Conservation (phyloP, 176 grass and related monocot genomes). For the Zea luxurians region DNA sequence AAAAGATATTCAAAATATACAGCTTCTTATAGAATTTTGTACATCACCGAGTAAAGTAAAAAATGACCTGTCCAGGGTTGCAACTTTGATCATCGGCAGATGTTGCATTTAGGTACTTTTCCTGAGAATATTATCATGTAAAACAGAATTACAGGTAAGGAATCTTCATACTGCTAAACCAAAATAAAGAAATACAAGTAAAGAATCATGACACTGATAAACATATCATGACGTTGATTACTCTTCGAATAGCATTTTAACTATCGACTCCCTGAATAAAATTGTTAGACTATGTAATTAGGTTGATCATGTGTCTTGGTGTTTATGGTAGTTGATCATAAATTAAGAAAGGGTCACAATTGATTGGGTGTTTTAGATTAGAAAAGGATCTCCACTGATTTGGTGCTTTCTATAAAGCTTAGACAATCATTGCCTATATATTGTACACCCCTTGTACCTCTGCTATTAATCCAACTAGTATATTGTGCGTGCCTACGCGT, state of each 20-base stretch:
- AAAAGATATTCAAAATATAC: constrained; percentile 32
- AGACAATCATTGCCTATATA: no score
- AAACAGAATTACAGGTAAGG: not conserved
- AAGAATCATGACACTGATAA: constrained; percentile 5
- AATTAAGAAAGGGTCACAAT: no score
- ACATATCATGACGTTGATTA: not conserved
- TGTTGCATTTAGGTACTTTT: constrained; percentile 50
- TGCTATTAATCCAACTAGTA: no score
- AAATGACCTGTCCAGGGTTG: constrained; percentile 68
- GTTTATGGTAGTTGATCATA: no score
- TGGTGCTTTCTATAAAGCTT: no score
- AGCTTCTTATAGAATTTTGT: constrained; percentile 28
- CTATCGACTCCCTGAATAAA: constrained; percentile 8
- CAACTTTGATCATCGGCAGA: constrained; percentile 56
- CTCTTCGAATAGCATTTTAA: constrained; percentile 16
- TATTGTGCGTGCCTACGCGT: no score
- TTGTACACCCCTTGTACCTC: no score
- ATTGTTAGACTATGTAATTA: no score
- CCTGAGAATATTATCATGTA: constrained; percentile 49
- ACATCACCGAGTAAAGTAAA: constrained; percentile 19
- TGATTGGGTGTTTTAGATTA: no score
- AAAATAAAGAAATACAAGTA: constrained; percentile 8
- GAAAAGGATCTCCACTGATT: no score
- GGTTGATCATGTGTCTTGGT: no score
- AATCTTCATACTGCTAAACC: not conserved